These are phyloP conservation scores for Nakataea oryzae DNA, from an alignment of 2,329 filamentous ascomycete species.

Conservation along the genomic window DNA sequence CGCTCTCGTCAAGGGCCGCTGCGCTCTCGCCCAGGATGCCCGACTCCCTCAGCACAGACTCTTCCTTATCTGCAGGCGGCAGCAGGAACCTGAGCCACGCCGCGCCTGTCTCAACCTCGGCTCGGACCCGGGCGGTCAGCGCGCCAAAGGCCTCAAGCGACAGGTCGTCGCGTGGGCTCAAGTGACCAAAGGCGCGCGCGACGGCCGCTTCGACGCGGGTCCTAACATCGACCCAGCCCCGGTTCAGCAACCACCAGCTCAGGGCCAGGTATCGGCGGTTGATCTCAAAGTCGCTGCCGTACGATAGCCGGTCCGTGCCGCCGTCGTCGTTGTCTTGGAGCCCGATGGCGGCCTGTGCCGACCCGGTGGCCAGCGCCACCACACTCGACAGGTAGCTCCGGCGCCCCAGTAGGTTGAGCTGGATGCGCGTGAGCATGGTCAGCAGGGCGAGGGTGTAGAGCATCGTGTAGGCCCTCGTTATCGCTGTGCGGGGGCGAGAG, in stretches of 20 bases:
- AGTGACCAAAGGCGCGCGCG: conserved; percentile 74
- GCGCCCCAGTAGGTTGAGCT: conserved; percentile 91
- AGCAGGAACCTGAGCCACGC: conserved; percentile 79
- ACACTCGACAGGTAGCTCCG: conserved; percentile 94
- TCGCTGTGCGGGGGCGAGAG: conserved; percentile 43
- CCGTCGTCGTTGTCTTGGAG: conserved; percentile 92
- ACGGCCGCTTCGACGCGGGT: conserved; percentile 76
- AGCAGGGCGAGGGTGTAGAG: conserved; percentile 86
- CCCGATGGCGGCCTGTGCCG: conserved; percentile 66
- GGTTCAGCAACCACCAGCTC: conserved; percentile 95
- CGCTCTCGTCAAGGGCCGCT: conserved; percentile 20
- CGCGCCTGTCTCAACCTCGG: conserved; percentile 63
- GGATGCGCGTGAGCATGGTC: conserved; percentile 84
- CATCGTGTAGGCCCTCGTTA: conserved; percentile 83
- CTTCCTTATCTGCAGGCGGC: conserved; percentile 68
- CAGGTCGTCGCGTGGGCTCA: conserved; percentile 83
- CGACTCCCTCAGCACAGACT: conserved; percentile 74
- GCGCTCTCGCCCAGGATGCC: conserved; percentile 55
- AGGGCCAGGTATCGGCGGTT: conserved; percentile 93
- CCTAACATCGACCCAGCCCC: conserved; percentile 77
- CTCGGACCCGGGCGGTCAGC: conserved; percentile 73
- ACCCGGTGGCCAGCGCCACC: conserved; percentile 74
- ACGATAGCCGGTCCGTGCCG: conserved; percentile 59
- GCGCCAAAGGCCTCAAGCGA: conserved; percentile 71
- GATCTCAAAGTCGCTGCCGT: conserved; percentile 91